These are phyloP conservation scores for Lecanoromycetidae sp. DNA, from an alignment of 2,329 filamentous ascomycete species.

Conservation along the genomic window DNA sequence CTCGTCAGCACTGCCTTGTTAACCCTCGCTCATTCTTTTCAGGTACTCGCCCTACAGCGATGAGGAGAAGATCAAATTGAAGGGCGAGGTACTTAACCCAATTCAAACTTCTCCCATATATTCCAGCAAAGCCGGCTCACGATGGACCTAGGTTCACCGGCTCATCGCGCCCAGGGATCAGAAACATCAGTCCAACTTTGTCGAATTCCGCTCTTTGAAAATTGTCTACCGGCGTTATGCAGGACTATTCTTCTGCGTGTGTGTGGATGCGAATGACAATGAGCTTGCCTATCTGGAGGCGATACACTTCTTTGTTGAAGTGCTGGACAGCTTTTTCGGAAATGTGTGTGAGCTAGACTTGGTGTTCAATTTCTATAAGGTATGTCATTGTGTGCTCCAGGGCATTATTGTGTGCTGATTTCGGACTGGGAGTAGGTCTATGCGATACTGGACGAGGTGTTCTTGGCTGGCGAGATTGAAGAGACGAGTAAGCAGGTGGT, in stretches of 20 bases:
- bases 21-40: background rate
- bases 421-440: slow-evolving; percentile 53
- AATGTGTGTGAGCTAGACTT: slow-evolving; percentile 98
- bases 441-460: slow-evolving; percentile 96
- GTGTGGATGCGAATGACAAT: slow-evolving; percentile 97
- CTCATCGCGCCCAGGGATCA: slow-evolving; percentile 95
- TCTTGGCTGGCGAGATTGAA: slow-evolving; percentile 93
- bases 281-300: slow-evolving; percentile 93
- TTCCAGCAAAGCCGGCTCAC: background rate
- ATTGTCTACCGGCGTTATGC: slow-evolving; percentile 96
- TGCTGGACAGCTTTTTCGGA: slow-evolving; percentile 95
- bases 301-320: slow-evolving; percentile 98
- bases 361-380: slow-evolving; percentile 61
- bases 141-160: slow-evolving; percentile 61
- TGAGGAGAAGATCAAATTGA: slow-evolving; percentile 97
- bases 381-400: slow-evolving; percentile 23
- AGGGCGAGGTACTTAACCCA: slow-evolving; percentile 63
- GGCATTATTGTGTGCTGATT: background rate
- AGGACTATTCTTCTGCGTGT: slow-evolving; percentile 97
- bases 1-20: too few species aligned
- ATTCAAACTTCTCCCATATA: background rate
- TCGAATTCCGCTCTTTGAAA: slow-evolving; percentile 80
- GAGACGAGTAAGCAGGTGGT: slow-evolving; percentile 99
- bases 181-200: slow-evolving; percentile 99
- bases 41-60: slow-evolving; percentile 40